Percentiles rank a stretch among this genome's conserved stretches.
Conservation (phyloP, 352 stramenopile species). For the Globisporangium heterothallicum region DNA sequence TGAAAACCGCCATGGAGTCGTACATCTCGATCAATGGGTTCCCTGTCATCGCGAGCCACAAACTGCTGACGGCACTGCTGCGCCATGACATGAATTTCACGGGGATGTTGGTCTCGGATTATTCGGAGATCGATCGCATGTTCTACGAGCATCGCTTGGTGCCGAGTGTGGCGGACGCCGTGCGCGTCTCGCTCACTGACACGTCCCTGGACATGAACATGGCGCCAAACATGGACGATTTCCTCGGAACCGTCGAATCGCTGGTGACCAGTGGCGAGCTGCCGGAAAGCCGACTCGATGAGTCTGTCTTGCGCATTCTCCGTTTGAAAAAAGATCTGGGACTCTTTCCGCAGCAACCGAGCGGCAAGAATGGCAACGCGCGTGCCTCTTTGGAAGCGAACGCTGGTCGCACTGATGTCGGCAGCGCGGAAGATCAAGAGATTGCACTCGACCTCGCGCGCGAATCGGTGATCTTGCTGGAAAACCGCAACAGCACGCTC, state of each 20-base stretch:
- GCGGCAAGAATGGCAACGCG: slow-evolving; percentile 7
- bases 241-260: slow-evolving; percentile 42
- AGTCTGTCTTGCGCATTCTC: slow-evolving; percentile 62
- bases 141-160: slow-evolving; percentile 79
- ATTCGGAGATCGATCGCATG: slow-evolving; percentile 88
- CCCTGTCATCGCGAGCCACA: slow-evolving; percentile 80
- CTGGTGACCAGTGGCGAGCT: slow-evolving; percentile 41
- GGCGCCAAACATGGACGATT: slow-evolving; percentile 51
- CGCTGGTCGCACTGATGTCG: slow-evolving; percentile 20
- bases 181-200: slow-evolving; percentile 63
- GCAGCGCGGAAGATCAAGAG: slow-evolving; percentile 42
- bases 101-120: slow-evolving; percentile 90
- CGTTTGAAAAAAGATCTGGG: slow-evolving; percentile 46
- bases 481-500: slow-evolving; percentile 53
- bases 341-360: slow-evolving; percentile 22
- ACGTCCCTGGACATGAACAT: slow-evolving; percentile 93
- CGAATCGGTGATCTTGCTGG: slow-evolving; percentile 75
- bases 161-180: slow-evolving; percentile 46
- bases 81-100: slow-evolving; percentile 85
- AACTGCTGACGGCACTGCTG: slow-evolving; percentile 75
- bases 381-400: not conserved
- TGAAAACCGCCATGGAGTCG: slow-evolving; percentile 88
- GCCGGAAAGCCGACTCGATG: slow-evolving; percentile 45
- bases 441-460: slow-evolving; percentile 55
- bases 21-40: slow-evolving; percentile 88